Evolutionary conservation across 2,329 filamentous ascomycete species (phyloP).

Genomic region (Pseudogymnoascus sp.): DNA sequence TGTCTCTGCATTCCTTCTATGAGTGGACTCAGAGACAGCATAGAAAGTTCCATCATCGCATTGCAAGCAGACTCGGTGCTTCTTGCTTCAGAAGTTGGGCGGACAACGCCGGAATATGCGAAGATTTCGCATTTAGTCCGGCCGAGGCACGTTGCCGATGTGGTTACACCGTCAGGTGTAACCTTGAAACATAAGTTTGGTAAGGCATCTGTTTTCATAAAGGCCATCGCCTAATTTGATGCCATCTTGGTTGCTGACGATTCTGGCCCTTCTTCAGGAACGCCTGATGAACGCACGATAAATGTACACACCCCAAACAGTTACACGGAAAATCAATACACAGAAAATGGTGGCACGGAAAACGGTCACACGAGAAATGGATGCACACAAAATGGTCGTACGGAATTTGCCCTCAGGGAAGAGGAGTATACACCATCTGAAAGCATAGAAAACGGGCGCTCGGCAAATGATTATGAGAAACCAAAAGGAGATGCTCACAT

Average conservation of each 20-base stretch:
- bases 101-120: neutral
- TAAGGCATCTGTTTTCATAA: neutral
- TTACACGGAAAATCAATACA: neutral
- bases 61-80: neutral
- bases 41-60: neutral
- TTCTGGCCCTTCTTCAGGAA: neutral
- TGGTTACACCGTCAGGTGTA: neutral
- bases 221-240: neutral
- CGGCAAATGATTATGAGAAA: neutral
- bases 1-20: slow-evolving; percentile 15
- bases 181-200: neutral
- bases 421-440: neutral
- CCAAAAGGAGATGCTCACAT: neutral
- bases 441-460: neutral
- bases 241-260: neutral
- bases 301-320: neutral
- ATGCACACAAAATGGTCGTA: neutral
- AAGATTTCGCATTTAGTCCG: neutral
- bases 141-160: neutral
- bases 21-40: neutral
- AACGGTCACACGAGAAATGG: neutral
- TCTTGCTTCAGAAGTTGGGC: neutral
- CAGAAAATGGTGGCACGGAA: neutral
- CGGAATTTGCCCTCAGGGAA: neutral
- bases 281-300: neutral